These are phyloP conservation scores for Phytopythium boreale DNA, from an alignment of 352 stramenopile genomes.

Conservation along the genomic window DNA sequence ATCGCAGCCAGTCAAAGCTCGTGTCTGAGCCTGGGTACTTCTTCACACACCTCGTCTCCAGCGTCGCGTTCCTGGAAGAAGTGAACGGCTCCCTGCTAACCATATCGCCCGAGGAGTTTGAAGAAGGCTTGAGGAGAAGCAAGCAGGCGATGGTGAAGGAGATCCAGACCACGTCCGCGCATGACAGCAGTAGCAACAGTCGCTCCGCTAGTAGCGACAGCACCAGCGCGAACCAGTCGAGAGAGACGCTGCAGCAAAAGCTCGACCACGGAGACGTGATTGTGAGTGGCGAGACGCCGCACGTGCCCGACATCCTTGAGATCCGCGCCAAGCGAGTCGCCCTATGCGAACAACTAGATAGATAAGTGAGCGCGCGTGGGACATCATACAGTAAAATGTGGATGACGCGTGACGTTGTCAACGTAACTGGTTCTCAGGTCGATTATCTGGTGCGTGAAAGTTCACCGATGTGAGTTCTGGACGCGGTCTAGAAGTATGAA, in stretches of 20 bases:
- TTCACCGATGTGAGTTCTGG: background rate
- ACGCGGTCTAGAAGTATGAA: background rate
- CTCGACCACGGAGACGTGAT: conserved; percentile 6
- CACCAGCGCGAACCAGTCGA: background rate
- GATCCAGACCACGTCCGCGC: conserved; percentile 11
- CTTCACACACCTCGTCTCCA: conserved; percentile 89
- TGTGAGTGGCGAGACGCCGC: conserved; percentile 7
- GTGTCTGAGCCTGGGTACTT: conserved; percentile 91
- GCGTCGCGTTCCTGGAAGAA: conserved; percentile 75
- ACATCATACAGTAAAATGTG: too few relatives aligned
- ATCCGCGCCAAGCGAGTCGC: conserved; percentile 35
- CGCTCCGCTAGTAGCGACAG: conserved; percentile 12
- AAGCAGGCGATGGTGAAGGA: conserved; percentile 31
- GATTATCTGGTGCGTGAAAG: background rate
- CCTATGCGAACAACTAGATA: background rate
- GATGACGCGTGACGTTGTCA: too few relatives aligned
- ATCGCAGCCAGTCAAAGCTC: conserved; percentile 60
- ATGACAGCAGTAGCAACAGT: background rate
- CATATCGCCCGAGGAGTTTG: conserved; percentile 74
- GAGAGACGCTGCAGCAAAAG: conserved; percentile 11
- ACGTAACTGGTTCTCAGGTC: background rate
- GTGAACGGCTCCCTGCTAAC: conserved; percentile 67
- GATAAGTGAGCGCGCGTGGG: background rate
- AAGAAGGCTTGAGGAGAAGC: conserved; percentile 41
- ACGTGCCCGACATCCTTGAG: conserved; percentile 34